Conservation (phyloP, 345 rosid genomes). For the Excoecaria cochinchinensis region DNA sequence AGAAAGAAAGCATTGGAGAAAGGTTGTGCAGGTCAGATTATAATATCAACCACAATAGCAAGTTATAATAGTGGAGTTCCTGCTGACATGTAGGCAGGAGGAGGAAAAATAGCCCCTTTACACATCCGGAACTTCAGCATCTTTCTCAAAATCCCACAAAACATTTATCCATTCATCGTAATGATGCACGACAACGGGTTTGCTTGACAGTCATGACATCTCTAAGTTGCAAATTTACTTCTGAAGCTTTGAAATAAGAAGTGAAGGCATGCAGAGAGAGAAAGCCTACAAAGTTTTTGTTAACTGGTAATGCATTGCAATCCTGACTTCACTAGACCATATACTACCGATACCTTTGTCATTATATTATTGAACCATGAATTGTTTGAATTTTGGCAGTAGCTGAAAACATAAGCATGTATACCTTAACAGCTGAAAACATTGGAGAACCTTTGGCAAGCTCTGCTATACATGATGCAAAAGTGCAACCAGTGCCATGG, state of each 20-base stretch:
- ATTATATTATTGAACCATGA: not conserved
- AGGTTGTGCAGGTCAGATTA: not conserved
- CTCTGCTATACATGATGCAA: conserved; percentile 95
- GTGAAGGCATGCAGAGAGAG: not conserved
- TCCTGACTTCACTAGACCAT: not conserved
- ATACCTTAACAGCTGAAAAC: conserved; percentile 85
- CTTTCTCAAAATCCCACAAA: conserved; percentile 2
- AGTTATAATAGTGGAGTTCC: not conserved
- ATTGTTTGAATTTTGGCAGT: not conserved
- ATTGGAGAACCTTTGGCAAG: conserved; percentile 83
- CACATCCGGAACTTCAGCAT: not conserved
- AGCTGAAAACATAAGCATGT: conserved; percentile 2
- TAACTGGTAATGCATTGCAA: not conserved
- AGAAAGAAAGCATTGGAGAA: not conserved
- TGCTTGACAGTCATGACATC: not conserved
- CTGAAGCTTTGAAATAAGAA: not conserved
- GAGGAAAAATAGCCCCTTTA: not conserved
- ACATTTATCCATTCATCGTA: conserved; percentile 3
- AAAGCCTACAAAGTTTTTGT: not conserved
- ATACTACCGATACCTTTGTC: not conserved
- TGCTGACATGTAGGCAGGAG: not conserved
- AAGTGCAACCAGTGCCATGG: conserved; percentile 96
- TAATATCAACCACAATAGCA: not conserved
- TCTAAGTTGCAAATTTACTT: not conserved
- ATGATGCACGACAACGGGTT: not conserved